phyloP scores from a whole-genome alignment of 1,139 yeast species.

The Taphrina flavorubra region DNA sequence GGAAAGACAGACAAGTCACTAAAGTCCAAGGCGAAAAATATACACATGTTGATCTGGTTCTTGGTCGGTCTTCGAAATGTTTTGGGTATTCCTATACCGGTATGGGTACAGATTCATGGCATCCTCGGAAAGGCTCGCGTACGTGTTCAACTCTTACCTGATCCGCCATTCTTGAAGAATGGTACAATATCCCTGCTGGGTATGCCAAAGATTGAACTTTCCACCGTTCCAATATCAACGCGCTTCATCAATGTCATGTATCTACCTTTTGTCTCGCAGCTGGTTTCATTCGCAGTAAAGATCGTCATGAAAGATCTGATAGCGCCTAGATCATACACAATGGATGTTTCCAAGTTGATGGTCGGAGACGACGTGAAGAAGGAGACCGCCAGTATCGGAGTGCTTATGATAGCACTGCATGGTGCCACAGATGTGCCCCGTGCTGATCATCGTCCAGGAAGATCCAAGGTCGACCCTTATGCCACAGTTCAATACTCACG shows the following conservation, averaged over 20 bases:
- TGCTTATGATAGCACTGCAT: conserved; percentile 38
- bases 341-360: conserved; percentile 41
- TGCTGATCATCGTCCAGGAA: conserved; percentile 37
- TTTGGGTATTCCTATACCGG: conserved; percentile 41
- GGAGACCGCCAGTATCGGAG: conserved; percentile 42
- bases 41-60: conserved; percentile 40
- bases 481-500: conserved; percentile 37
- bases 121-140: conserved; percentile 40
- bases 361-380: conserved; percentile 44
- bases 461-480: conserved; percentile 42
- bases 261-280: conserved; percentile 41
- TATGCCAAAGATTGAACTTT: conserved; percentile 42
- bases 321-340: conserved; percentile 39
- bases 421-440: conserved; percentile 37
- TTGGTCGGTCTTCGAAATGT: conserved; percentile 41
- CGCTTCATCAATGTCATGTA: conserved; percentile 40
- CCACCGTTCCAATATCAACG: conserved; percentile 41
- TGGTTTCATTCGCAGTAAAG: conserved; percentile 39
- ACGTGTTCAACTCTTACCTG: conserved; percentile 41
- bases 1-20: conserved; percentile 28
- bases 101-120: conserved; percentile 42
- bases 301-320: conserved; percentile 40
- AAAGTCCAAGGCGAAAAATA: conserved; percentile 34
- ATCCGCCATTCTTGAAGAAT: conserved; percentile 43
- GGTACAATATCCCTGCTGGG: conserved; percentile 41